Evolutionary conservation across 2,329 filamentous ascomycete genomes (phyloP), one percentile per base, ranked within the genome.

Genomic region (Pyricularia pennisetigena): DNA sequence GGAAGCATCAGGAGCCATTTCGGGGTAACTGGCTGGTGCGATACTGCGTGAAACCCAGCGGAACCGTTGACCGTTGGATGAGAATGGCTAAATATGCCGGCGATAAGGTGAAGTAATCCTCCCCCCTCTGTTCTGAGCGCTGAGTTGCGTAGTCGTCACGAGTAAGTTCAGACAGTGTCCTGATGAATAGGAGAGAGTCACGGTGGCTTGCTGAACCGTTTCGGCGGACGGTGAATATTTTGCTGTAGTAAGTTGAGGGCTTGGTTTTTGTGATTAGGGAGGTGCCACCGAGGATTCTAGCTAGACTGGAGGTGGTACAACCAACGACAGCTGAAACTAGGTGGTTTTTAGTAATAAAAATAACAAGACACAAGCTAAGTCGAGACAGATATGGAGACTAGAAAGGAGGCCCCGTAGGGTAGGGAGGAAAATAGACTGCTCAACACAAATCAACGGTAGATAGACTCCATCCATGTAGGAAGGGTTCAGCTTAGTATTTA

Each of bases 1-100:
- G 74, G 78, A 72, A 69, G 78, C 78, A 71, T 75, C 54, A 28
- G 54, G n/a, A 29, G 65, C 54, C 65, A 67, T 67, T 41, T 6
- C 59, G 29, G n/a, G 8, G 9, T 24, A 12, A 28, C 23, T 62
- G 12, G 14, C 24, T 4, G 23, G 10, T n/a, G 62, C 24, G 32
- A 30, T 32, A 20, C 32, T 20, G 63, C 32, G 30, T 24, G 29
- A 35, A 63, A 7, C 28, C 4, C 16, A 20, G n/a, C 12, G 28
- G 24, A 26, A 9, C 28, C 61, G 63, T 65, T 65, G 29, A 20
- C 6, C 29, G 24, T n/a, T 61, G 57, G 10, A 61, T 26, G 6
- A 16, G 62, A 28, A 14, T 64, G 62, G 24, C 57, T 61, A 16
- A 24, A 61, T 28, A 24, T 20, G 41, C 41, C 41, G 20, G 41